Conservation (phyloP, 1,139 yeast species). For the Pichia sp. region DNA sequence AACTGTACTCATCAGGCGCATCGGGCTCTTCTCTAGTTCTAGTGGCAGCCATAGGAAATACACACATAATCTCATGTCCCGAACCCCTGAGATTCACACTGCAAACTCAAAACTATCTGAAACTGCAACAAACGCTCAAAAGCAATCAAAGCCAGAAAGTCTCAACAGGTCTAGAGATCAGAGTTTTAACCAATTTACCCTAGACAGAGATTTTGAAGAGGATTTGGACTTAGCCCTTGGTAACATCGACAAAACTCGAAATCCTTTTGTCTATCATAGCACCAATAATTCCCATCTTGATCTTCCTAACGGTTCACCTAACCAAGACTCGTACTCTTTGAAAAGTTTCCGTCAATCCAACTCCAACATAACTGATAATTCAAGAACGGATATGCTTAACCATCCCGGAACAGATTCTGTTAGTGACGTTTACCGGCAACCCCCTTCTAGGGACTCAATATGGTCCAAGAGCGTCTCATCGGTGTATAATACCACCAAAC, state of each 20-base stretch:
- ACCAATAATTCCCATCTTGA: conserved; percentile 4
- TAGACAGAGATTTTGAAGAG: conserved; percentile 27
- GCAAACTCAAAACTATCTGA: conserved; percentile 3
- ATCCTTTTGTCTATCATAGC: conserved; percentile 17
- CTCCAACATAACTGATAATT: conserved; percentile 6
- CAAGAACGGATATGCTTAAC: conserved; percentile 5
- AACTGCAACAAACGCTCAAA: neutral
- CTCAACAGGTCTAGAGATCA: conserved; percentile 12
- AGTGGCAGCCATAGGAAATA: no score
- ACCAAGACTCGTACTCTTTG: conserved; percentile 10
- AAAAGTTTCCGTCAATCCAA: conserved; percentile 7
- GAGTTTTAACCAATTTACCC: conserved; percentile 22
- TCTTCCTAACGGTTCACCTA: neutral
- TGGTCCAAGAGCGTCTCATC: conserved; percentile 25
- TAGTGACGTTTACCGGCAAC: neutral
- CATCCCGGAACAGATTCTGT: neutral
- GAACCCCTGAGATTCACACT: no score
- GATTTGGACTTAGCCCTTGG: conserved; percentile 27
- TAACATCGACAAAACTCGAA: conserved; percentile 17
- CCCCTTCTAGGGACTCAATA: conserved; percentile 15
- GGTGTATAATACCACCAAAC: conserved; percentile 19
- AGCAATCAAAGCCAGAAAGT: neutral
- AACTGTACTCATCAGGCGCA: no score
- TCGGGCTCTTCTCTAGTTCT: no score
- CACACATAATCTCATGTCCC: no score